phyloP scores from a whole-genome alignment of 1,284 basidiomycete species.

The Ganoderma sp. region DNA sequence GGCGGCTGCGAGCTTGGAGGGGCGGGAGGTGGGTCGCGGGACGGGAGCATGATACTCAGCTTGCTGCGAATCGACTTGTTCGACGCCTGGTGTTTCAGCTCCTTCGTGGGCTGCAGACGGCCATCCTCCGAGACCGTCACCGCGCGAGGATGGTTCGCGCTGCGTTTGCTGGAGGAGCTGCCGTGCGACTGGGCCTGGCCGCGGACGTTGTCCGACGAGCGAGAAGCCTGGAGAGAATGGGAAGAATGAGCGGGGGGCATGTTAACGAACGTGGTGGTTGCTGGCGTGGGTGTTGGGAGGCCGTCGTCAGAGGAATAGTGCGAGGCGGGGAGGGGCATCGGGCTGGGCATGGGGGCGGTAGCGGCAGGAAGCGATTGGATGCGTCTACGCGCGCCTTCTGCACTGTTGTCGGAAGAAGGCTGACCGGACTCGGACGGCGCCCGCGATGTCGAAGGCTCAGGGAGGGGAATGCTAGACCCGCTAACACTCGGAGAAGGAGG shows the following conservation, averaged over 20 bases:
- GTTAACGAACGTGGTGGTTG: constrained; percentile 35
- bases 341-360: constrained; percentile 12
- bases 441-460: constrained; percentile 13
- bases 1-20: constrained; percentile 22
- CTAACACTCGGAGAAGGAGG: constrained; percentile 56
- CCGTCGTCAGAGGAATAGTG: constrained; percentile 35
- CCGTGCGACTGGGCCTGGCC: constrained; percentile 11
- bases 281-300: constrained; percentile 42
- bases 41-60: constrained; percentile 36
- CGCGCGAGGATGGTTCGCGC: constrained; percentile 29
- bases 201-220: constrained; percentile 48
- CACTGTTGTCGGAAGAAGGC: constrained; percentile 15
- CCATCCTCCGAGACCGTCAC: constrained; percentile 26
- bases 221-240: constrained; percentile 38
- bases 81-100: constrained; percentile 33
- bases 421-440: constrained; percentile 11
- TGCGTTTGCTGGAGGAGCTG: constrained; percentile 23
- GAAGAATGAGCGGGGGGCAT: constrained; percentile 37
- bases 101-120: constrained; percentile 30
- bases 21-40: constrained; percentile 21
- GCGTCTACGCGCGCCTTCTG: constrained; percentile 28
- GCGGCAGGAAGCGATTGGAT: constrained; percentile 31
- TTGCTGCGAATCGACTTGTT: constrained; percentile 37
- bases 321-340: constrained; percentile 17
- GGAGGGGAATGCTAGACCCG: constrained; percentile 32